phyloP scores from a whole-genome alignment of 2,329 filamentous ascomycete species.

The Trichophyton simii region DNA sequence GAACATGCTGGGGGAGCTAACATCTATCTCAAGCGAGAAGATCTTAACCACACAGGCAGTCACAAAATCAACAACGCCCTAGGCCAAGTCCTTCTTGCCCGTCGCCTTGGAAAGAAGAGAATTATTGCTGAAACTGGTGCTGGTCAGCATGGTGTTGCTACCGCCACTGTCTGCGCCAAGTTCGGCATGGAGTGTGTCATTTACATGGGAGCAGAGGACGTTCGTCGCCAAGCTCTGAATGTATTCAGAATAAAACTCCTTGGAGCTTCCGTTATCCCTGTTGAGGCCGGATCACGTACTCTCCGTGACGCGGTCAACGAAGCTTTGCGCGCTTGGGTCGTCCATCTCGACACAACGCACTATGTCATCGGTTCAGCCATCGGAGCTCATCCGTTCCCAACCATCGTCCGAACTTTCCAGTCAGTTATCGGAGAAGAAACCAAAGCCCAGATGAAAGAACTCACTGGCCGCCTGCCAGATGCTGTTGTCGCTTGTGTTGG shows the following conservation, averaged over 20 bases:
- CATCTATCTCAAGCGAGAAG: conserved; percentile 96
- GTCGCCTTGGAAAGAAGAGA: conserved; percentile 78
- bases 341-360: conserved; percentile 83
- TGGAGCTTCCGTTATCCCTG: conserved; percentile 81
- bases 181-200: conserved; percentile 97
- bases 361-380: conserved; percentile 98
- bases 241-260: conserved; percentile 97
- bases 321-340: conserved; percentile 86
- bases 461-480: conserved; percentile 80
- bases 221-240: conserved; percentile 88
- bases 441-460: conserved; percentile 75
- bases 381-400: conserved; percentile 93
- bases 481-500: conserved; percentile 95
- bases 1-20: conserved; percentile 82
- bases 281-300: conserved; percentile 77
- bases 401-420: conserved; percentile 94
- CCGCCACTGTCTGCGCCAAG: conserved; percentile 92
- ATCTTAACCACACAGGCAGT: conserved; percentile 92
- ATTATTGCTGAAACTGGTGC: conserved; percentile 98
- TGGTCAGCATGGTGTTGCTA: conserved; percentile 94
- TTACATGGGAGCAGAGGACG: conserved; percentile 97
- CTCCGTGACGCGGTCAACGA: conserved; percentile 88
- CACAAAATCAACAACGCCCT: conserved; percentile 99
- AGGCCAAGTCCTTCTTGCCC: conserved; percentile 79
- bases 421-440: conserved; percentile 93